Conservation (phyloP, 148 eudicot species). For the Cornus florida region DNA sequence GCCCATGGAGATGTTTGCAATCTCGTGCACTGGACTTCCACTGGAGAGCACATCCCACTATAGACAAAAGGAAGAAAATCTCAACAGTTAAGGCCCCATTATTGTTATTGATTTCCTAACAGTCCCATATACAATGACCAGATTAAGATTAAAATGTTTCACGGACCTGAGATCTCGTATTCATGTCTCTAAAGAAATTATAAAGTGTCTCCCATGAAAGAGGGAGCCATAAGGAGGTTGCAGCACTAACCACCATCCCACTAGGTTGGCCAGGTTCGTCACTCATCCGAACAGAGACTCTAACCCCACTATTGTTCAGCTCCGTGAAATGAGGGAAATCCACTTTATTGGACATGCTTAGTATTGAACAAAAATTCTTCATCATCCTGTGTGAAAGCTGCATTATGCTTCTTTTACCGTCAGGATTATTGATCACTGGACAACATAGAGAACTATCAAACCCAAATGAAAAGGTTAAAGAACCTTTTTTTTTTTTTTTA, state of each 20-base stretch:
- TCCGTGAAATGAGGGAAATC: constrained; percentile 27
- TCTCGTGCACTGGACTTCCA: constrained; percentile 28
- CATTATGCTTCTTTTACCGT: constrained; percentile 38
- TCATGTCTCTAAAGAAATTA: constrained; percentile 41
- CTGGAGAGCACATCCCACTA: constrained; percentile 62
- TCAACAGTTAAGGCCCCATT: not conserved
- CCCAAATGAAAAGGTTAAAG: not conserved
- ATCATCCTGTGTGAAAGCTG: constrained; percentile 51
- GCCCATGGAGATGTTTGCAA: constrained; percentile 39
- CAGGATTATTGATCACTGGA: constrained; percentile 20
- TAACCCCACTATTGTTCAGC: constrained; percentile 20
- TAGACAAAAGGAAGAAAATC: not conserved
- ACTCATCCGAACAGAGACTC: constrained; percentile 26
- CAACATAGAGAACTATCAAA: not conserved
- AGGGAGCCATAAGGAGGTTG: constrained; percentile 57
- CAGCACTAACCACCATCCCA: constrained; percentile 39
- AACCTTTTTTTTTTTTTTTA: not conserved
- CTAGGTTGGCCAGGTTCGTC: constrained; percentile 25
- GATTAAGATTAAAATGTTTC: not conserved
- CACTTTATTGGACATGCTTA: constrained; percentile 25
- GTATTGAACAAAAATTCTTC: constrained; percentile 39
- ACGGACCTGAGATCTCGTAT: constrained; percentile 39
- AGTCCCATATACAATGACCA: not conserved
- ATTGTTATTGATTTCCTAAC: not conserved
- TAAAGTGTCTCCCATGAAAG: constrained; percentile 33